A percentile compares a stretch with the other conserved stretches of the same genome.
Evolutionary conservation across 2,329 filamentous ascomycete species (phyloP).

Genomic region (Talaromyces sp.): DNA sequence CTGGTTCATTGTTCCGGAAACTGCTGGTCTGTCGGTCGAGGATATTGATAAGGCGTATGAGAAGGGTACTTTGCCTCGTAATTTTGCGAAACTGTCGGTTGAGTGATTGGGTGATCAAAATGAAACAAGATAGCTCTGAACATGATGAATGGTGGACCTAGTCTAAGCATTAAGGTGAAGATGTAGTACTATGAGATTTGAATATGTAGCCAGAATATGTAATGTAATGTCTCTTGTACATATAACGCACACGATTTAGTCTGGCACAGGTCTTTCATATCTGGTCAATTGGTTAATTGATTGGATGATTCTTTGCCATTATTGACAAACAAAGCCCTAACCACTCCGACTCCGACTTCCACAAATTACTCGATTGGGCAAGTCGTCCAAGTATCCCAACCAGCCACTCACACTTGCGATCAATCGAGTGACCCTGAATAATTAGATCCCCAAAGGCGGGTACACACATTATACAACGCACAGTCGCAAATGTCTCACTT

Average conservation of each 20-base stretch:
- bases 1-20: slow-evolving; percentile 6
- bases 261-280: no score
- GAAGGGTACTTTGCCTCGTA: neutral
- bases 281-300: no score
- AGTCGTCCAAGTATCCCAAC: no score
- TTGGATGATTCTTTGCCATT: no score
- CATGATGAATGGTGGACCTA: neutral
- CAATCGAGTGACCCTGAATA: no score
- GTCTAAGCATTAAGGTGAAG: no score
- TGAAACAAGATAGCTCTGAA: neutral
- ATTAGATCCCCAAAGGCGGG: no score
- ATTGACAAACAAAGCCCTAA: no score
- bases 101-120: neutral
- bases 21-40: neutral
- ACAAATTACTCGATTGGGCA: no score
- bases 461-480: neutral
- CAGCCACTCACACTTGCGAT: no score
- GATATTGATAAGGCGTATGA: slow-evolving; percentile 7
- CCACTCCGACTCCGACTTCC: no score
- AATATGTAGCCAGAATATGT: neutral
- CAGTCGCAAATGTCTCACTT: neutral
- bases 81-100: neutral
- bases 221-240: neutral
- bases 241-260: neutral
- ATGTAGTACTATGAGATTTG: neutral